phyloP scores from a whole-genome alignment of 768 basidiomycete species.

The Rhizopogon vinicolor region DNA sequence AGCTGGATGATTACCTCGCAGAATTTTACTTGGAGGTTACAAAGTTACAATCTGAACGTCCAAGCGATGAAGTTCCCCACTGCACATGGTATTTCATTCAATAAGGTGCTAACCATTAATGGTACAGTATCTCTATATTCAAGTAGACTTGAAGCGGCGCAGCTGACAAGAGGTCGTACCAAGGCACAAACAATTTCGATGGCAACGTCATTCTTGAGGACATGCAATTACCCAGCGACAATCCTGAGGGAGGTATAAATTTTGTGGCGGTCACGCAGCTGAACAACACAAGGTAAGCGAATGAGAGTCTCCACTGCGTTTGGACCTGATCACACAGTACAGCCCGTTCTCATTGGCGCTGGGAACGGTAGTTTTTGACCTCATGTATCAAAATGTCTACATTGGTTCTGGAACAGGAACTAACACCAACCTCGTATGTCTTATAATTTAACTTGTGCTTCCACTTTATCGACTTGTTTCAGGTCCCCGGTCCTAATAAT shows the following conservation, averaged over 20 bases:
- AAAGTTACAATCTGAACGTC: slow-evolving; percentile 52
- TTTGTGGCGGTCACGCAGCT: slow-evolving; percentile 54
- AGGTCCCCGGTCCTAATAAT: slow-evolving; percentile 52
- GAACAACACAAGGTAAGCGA: slow-evolving; percentile 49
- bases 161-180: slow-evolving; percentile 1
- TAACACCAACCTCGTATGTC: slow-evolving; percentile 47
- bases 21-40: slow-evolving; percentile 65
- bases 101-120: slow-evolving; percentile 53
- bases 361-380: slow-evolving; percentile 60
- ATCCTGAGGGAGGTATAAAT: slow-evolving; percentile 62
- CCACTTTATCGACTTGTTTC: slow-evolving; percentile 1
- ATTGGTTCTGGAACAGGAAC: slow-evolving; percentile 53
- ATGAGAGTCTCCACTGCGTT: background rate
- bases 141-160: background rate
- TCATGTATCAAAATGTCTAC: slow-evolving; percentile 52
- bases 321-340: background rate
- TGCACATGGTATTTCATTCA: slow-evolving; percentile 60
- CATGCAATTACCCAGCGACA: slow-evolving; percentile 62
- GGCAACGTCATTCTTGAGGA: slow-evolving; percentile 50
- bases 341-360: slow-evolving; percentile 69
- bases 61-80: slow-evolving; percentile 66
- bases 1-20: slow-evolving; percentile 57
- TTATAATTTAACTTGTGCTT: background rate
- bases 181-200: slow-evolving; percentile 61
- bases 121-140: slow-evolving; percentile 30